Evolutionary conservation across 352 stramenopile species (phyloP).

Genomic region (Globisporangium irregulare): DNA sequence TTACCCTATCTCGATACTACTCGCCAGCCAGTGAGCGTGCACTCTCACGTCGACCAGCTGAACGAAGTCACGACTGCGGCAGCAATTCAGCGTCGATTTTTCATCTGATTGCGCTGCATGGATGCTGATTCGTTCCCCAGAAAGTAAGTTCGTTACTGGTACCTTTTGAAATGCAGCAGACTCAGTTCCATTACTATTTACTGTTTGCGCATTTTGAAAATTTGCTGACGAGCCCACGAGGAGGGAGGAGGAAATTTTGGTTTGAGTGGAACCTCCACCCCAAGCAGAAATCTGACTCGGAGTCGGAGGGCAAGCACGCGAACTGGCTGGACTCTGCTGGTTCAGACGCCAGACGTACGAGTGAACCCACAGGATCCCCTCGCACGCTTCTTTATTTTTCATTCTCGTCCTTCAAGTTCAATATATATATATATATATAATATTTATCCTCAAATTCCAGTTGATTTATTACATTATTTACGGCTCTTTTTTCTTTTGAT

Average conservation of each 20-base stretch:
- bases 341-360: no score
- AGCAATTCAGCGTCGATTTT: conserved; percentile 20
- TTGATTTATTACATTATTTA: no score
- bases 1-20: conserved; percentile 3
- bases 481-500: no score
- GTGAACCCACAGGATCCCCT: no score
- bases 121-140: conserved; percentile 12
- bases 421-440: no score
- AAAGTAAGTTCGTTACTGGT: no score
- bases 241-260: neutral
- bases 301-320: no score
- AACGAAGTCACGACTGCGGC: conserved; percentile 29
- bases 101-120: conserved; percentile 38
- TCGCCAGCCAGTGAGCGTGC: conserved; percentile 21
- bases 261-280: neutral
- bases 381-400: no score
- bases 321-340: neutral
- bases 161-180: no score
- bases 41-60: conserved; percentile 36
- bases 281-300: neutral
- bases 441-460: neutral
- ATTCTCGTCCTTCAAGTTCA: no score
- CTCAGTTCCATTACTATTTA: no score
- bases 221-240: neutral
- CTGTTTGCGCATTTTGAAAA: neutral